Evolutionary conservation across 305 asterid species (phyloP).

Genomic region (Ajuga reptans): DNA sequence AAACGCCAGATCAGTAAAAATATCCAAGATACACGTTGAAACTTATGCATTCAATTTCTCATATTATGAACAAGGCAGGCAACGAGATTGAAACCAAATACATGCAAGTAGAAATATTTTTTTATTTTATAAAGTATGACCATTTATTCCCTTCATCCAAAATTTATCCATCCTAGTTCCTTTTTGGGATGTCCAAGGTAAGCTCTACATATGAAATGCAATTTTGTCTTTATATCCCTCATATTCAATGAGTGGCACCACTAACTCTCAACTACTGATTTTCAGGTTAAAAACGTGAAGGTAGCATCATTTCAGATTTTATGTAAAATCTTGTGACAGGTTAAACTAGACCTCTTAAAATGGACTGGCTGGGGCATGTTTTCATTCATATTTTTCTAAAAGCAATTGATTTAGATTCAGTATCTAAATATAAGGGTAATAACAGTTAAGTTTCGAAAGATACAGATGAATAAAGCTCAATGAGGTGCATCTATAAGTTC

Average conservation of each 20-base stretch:
- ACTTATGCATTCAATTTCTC: neutral
- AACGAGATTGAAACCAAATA: constrained; percentile 15
- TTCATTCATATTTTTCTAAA: neutral
- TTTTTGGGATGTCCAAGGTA: neutral
- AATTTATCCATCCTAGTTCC: neutral
- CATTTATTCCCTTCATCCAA: neutral
- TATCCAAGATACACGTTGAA: constrained; percentile 19
- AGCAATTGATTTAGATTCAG: neutral
- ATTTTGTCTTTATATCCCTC: neutral
- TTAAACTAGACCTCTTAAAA: neutral
- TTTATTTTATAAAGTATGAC: neutral
- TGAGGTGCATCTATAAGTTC: neutral
- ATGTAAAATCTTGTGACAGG: neutral
- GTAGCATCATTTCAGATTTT: neutral
- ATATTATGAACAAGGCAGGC: constrained; percentile 6
- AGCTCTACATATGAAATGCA: neutral
- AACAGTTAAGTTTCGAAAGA: neutral
- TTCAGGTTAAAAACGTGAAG: neutral
- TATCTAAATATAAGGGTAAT: neutral
- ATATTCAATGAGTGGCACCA: neutral
- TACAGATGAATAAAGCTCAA: neutral
- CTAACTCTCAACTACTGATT: neutral
- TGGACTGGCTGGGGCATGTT: neutral
- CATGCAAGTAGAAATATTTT: neutral
- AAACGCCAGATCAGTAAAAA: constrained; percentile 23